These are phyloP conservation scores for Xeromyces bisporus DNA, from an alignment of 495 filamentous ascomycete species.

Conservation along the genomic window DNA sequence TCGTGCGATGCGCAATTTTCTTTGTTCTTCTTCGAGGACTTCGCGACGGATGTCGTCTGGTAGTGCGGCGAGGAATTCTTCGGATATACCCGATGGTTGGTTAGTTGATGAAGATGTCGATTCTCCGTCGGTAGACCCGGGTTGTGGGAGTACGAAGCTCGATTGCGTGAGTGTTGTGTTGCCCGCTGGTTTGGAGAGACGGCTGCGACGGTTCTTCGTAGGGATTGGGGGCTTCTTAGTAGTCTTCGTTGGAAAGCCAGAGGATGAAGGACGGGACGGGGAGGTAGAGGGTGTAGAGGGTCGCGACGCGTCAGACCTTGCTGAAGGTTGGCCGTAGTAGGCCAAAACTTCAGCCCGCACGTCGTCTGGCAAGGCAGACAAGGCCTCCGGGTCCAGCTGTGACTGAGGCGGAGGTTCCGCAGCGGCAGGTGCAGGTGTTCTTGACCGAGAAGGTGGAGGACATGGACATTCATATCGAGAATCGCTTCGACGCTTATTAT, in stretches of 20 bases:
- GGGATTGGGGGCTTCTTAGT: slow-evolving; percentile 37
- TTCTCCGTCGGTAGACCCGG: slow-evolving; percentile 5
- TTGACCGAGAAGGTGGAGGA: slow-evolving; percentile 11
- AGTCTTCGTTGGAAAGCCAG: slow-evolving; percentile 10
- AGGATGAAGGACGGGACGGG: slow-evolving; percentile 36
- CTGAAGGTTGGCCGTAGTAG: slow-evolving; percentile 37
- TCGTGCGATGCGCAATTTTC: slow-evolving; percentile 35
- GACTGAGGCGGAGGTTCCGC: slow-evolving; percentile 30
- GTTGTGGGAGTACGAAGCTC: slow-evolving; percentile 36
- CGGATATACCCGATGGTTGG: slow-evolving; percentile 35
- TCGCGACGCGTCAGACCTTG: slow-evolving; percentile 8
- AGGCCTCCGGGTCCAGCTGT: slow-evolving; percentile 54
- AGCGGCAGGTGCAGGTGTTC: slow-evolving; percentile 1
- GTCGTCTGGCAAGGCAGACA: slow-evolving; percentile 65
- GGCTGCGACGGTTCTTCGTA: slow-evolving; percentile 39
- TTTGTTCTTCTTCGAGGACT: slow-evolving; percentile 59
- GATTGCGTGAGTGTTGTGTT: slow-evolving; percentile 44
- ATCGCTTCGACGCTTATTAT: slow-evolving; percentile 18
- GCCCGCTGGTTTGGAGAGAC: slow-evolving; percentile 20
- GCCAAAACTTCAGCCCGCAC: slow-evolving; percentile 64
- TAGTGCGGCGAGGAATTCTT: slow-evolving; percentile 61
- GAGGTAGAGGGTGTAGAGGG: slow-evolving; percentile 15
- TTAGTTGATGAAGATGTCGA: slow-evolving; percentile 1
- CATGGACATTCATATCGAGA: slow-evolving; percentile 15
- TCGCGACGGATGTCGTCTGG: slow-evolving; percentile 67